Evolutionary conservation across 2,329 filamentous ascomycete species (phyloP), one percentile per base, ranked within the genome.

Genomic region (Ilyonectria destructans): DNA sequence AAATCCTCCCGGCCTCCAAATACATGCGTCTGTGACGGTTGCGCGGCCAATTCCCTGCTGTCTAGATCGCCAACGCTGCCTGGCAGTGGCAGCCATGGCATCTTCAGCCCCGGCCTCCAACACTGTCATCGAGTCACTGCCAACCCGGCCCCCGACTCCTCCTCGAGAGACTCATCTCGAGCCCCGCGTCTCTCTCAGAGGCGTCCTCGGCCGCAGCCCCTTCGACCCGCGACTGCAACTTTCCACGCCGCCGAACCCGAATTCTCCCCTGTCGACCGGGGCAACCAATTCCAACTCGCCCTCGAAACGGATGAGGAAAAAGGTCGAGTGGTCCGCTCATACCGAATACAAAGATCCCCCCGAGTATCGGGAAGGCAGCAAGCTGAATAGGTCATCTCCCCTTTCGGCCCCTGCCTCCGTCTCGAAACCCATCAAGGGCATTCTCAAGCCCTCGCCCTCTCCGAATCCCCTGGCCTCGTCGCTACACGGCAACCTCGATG

Each of bases 391-490:
- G 66, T 77, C 83, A 35, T 82, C 85, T 48, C 81, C 85, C 37
- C 67, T 83, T 64, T 79, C 85, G 66, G 74, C 79, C 66, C 74
- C 83, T 70, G 78, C 84, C 65, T 78, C 83, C 64, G 65, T 79
- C 66, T 70, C 82, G 7, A 86, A 82, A 69, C 88, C 88, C 8
- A 80, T 87, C 70, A 90, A 89, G 75, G 86, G 88, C 4, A 99
- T 99, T 60, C 87, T 99, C 67, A 99, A 99, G 80, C 87, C 90
- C 23, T 88, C 87, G 2, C 81, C 86, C 62, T 85, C 80, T 77
- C 82, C 80, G 8, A 86, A 86, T 61, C 82, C 82, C 2, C 80
- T 86, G 69, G 81, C 83, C 74, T 80, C 81, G 10, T 77, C 79
- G 29, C 69, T 80, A 3, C 80, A 81, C 79, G 69, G 81, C 81